A percentile compares a stretch with the other conserved stretches of the same genome.
Conservation (phyloP, 2,329 filamentous ascomycete genomes). For the Microdochium paspali region DNA sequence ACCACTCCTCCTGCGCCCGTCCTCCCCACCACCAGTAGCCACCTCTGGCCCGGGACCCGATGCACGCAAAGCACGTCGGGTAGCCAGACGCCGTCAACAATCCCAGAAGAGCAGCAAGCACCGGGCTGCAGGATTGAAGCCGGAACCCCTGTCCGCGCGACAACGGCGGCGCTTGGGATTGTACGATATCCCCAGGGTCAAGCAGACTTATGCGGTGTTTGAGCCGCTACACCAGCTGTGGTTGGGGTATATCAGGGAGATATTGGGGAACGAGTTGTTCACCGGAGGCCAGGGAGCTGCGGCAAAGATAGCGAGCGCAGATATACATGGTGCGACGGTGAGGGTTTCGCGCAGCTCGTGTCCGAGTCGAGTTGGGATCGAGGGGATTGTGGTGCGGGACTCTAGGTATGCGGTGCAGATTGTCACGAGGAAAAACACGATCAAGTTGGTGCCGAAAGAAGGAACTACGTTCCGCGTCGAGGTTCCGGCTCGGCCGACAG, state of each 20-base stretch:
- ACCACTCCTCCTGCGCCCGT: conserved; percentile 68
- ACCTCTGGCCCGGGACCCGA: conserved; percentile 39
- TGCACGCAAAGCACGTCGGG: conserved; percentile 33
- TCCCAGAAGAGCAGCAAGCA: conserved; percentile 29
- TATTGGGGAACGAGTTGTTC: conserved; percentile 55
- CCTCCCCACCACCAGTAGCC: conserved; percentile 52
- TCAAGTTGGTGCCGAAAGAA: conserved; percentile 84
- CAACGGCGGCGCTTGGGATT: conserved; percentile 66
- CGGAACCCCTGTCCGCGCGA: conserved; percentile 66
- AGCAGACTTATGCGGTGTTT: conserved; percentile 58
- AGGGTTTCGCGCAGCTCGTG: conserved; percentile 78
- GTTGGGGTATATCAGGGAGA: conserved; percentile 75
- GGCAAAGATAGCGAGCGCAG: conserved; percentile 72
- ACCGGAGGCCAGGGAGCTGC: conserved; percentile 50
- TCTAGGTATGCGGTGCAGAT: conserved; percentile 80
- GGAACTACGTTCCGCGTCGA: conserved; percentile 75
- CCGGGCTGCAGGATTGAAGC: conserved; percentile 37
- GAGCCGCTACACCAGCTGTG: conserved; percentile 70
- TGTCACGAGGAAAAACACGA: conserved; percentile 58
- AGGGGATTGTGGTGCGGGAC: conserved; percentile 83
- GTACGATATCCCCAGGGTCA: conserved; percentile 53
- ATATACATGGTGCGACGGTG: conserved; percentile 80
- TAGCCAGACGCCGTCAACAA: conserved; percentile 27
- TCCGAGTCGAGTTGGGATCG: conserved; percentile 70
- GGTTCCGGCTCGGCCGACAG: conserved; percentile 38